A percentile compares a stretch with the other conserved stretches of the same genome.
phyloP scores from a whole-genome alignment of 805 yeast species.

The Cyberlindnera galapagoensis region DNA sequence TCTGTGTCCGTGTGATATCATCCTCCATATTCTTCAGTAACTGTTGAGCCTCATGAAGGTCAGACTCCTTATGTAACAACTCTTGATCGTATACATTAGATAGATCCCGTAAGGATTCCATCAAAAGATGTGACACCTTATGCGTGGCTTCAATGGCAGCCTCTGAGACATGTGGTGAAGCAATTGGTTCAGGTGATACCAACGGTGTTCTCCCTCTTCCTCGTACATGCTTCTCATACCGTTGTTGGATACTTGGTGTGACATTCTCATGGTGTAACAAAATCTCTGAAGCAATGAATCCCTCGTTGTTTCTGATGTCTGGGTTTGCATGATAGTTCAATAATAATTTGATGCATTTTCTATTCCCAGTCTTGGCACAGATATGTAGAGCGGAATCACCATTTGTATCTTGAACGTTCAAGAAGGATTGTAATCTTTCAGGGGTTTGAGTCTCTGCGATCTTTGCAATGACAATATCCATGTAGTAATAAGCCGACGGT shows the following conservation, averaged over 20 bases:
- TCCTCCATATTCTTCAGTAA: slow-evolving; percentile 35
- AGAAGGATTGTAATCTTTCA: slow-evolving; percentile 51
- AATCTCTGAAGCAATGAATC: slow-evolving; percentile 22
- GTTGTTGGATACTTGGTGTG: slow-evolving; percentile 18
- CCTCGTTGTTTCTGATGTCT: slow-evolving; percentile 32
- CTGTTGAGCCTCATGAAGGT: slow-evolving; percentile 40
- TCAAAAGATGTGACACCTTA: slow-evolving; percentile 42
- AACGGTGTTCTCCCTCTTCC: slow-evolving; percentile 6
- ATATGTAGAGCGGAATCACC: slow-evolving; percentile 80
- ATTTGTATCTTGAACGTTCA: slow-evolving; percentile 62
- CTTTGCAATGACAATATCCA: slow-evolving; percentile 69
- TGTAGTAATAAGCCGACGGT: slow-evolving; percentile 78
- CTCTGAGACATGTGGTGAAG: slow-evolving; percentile 41
- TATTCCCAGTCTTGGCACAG: slow-evolving; percentile 56
- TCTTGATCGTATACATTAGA: slow-evolving; percentile 49
- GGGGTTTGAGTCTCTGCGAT: slow-evolving; percentile 57
- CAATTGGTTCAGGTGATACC: slow-evolving; percentile 6
- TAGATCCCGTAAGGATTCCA: slow-evolving; percentile 40
- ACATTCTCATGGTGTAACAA: slow-evolving; percentile 20
- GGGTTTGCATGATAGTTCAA: slow-evolving; percentile 43
- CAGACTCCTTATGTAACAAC: slow-evolving; percentile 47
- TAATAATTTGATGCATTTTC: slow-evolving; percentile 43
- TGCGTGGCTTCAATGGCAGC: slow-evolving; percentile 49
- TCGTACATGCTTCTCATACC: slow-evolving; percentile 21
- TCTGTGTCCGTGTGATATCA: slow-evolving; percentile 31